phyloP scores from a whole-genome alignment of 2,329 filamentous ascomycete genomes.

The Talaromyces islandicus region DNA sequence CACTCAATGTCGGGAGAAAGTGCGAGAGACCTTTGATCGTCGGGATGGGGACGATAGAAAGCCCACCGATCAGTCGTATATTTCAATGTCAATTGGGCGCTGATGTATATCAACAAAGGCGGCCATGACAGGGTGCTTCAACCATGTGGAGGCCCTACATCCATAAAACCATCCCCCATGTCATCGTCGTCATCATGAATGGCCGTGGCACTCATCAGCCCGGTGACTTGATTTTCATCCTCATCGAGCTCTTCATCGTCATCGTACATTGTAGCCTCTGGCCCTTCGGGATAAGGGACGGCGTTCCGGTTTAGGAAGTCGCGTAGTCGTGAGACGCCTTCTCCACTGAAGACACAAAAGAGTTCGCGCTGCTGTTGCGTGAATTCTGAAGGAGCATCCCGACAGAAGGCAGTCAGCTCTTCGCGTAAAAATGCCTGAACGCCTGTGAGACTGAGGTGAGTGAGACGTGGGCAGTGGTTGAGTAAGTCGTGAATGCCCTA shows the following conservation, averaged over 20 bases:
- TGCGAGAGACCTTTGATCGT: neutral
- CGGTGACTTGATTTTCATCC: constrained; percentile 36
- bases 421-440: constrained; percentile 84
- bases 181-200: constrained; percentile 37
- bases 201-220: constrained; percentile 35
- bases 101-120: neutral
- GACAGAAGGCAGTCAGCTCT: constrained; percentile 78
- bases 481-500: constrained; percentile 86
- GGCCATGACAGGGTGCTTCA: constrained; percentile 14
- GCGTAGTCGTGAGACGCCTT: constrained; percentile 71
- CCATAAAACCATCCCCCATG: constrained; percentile 19
- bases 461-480: constrained; percentile 85
- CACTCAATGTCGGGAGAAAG: neutral
- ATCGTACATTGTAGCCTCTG: constrained; percentile 39
- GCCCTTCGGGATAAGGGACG: constrained; percentile 22
- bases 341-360: constrained; percentile 94
- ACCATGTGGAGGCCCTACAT: constrained; percentile 28
- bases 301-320: constrained; percentile 62
- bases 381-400: constrained; percentile 83
- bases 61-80: neutral
- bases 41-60: neutral
- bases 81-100: neutral
- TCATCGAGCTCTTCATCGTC: constrained; percentile 40
- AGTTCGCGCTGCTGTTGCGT: constrained; percentile 91
- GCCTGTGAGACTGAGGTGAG: constrained; percentile 89